Percentiles rank a stretch among this genome's conserved stretches.
Evolutionary conservation across 192 early-diverging fungal species (phyloP).

Genomic region (Coemansia sp.): DNA sequence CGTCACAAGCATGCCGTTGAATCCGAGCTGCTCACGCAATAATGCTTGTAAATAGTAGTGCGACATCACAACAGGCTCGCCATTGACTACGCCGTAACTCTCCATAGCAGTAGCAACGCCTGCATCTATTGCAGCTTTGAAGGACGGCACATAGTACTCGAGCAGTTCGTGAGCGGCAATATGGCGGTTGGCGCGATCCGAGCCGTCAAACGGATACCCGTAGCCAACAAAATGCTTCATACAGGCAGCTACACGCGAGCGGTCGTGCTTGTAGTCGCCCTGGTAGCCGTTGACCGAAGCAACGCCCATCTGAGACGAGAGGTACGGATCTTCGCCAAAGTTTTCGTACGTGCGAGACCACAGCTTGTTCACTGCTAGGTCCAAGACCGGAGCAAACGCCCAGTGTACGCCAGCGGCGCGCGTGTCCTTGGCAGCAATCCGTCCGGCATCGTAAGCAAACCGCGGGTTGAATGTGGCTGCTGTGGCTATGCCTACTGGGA

Average conservation of each 20-base stretch:
- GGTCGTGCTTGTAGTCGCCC: slow-evolving; percentile 62
- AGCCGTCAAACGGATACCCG: slow-evolving; percentile 54
- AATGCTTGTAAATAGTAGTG: slow-evolving; percentile 53
- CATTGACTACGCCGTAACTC: slow-evolving; percentile 58
- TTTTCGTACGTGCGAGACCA: slow-evolving; percentile 57
- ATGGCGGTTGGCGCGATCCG: slow-evolving; percentile 36
- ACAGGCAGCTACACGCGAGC: slow-evolving; percentile 58
- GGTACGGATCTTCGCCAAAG: slow-evolving; percentile 60
- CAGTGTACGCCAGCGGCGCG: slow-evolving; percentile 61
- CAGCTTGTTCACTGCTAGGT: slow-evolving; percentile 57
- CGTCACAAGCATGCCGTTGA: slow-evolving; percentile 59
- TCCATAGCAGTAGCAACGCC: slow-evolving; percentile 63
- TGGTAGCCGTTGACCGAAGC: slow-evolving; percentile 58
- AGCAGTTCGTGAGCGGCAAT: slow-evolving; percentile 53
- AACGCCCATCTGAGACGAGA: slow-evolving; percentile 51
- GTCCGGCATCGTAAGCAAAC: slow-evolving; percentile 55
- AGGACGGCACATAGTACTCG: slow-evolving; percentile 61
- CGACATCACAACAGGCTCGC: slow-evolving; percentile 56
- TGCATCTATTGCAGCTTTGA: slow-evolving; percentile 57
- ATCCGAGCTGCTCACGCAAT: slow-evolving; percentile 53
- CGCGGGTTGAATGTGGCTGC: slow-evolving; percentile 59
- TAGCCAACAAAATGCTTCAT: slow-evolving; percentile 69
- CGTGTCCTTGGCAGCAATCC: slow-evolving; percentile 61
- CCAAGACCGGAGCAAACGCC: slow-evolving; percentile 60
- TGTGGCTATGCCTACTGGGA: slow-evolving; percentile 56